Percentiles rank a stretch among this genome's conserved stretches.
These are phyloP conservation scores for Ustilago vetiveriae DNA, from an alignment of 1,284 basidiomycete genomes.

Conservation along the genomic window DNA sequence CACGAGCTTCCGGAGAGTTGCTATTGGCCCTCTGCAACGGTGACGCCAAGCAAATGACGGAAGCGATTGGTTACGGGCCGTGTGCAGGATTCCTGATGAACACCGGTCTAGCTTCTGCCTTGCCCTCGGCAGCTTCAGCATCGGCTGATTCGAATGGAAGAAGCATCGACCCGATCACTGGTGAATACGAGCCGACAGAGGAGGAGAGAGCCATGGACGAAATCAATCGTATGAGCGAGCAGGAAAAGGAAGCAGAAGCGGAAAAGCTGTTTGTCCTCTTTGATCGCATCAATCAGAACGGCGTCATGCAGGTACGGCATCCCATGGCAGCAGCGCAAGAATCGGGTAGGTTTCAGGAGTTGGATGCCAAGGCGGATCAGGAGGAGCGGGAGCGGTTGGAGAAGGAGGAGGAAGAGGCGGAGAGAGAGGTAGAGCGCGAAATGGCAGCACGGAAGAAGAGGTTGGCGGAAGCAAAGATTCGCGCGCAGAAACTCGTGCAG, in stretches of 20 bases:
- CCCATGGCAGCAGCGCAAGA: constrained; percentile 42
- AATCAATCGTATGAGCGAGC: constrained; percentile 46
- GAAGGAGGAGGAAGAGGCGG: constrained; percentile 41
- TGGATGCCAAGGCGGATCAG: constrained; percentile 16
- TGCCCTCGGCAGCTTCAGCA: constrained; percentile 20
- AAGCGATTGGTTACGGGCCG: constrained; percentile 57
- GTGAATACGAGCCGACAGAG: constrained; percentile 43
- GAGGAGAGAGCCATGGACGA: constrained; percentile 42
- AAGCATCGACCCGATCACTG: constrained; percentile 57
- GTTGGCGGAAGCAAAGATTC: constrained; percentile 21
- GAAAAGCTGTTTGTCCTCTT: constrained; percentile 59
- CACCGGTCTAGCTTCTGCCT: constrained; percentile 33
- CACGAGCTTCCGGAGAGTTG: constrained; percentile 52
- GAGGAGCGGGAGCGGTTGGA: constrained; percentile 23
- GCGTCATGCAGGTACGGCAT: constrained; percentile 51
- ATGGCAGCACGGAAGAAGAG: constrained; percentile 34
- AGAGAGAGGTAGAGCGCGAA: constrained; percentile 34
- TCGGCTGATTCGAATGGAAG: constrained; percentile 14
- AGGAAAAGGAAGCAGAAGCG: constrained; percentile 58
- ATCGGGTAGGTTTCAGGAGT: constrained; percentile 45
- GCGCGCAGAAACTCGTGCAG: constrained; percentile 20
- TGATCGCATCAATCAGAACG: constrained; percentile 54
- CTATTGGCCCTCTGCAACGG: constrained; percentile 49
- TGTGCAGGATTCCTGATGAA: constrained; percentile 59
- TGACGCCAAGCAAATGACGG: constrained; percentile 43